Conservation (phyloP, 495 filamentous ascomycete species). For the Neurospora terricola region DNA sequence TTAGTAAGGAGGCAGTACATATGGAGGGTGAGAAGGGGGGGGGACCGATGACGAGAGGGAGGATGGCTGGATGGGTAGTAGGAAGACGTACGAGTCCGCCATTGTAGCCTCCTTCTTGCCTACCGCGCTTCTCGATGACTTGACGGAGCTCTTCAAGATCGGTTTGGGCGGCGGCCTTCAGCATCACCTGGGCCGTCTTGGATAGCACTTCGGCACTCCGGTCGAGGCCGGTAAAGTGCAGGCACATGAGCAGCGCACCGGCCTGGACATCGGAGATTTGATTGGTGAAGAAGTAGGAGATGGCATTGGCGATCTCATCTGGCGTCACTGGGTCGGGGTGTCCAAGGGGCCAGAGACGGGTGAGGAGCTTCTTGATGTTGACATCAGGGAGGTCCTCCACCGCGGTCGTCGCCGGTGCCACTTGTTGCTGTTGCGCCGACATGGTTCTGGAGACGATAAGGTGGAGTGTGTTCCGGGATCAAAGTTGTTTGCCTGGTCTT, state of each 20-base stretch:
- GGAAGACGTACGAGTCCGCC: conserved; percentile 51
- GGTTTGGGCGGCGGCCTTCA: conserved; percentile 46
- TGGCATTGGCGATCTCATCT: conserved; percentile 74
- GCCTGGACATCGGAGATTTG: conserved; percentile 73
- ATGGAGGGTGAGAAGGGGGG: neutral
- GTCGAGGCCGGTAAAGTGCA: conserved; percentile 81
- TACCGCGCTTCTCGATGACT: conserved; percentile 44
- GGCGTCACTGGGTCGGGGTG: conserved; percentile 50
- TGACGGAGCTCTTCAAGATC: conserved; percentile 22
- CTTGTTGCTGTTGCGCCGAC: neutral
- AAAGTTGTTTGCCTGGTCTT: neutral
- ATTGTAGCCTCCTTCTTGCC: conserved; percentile 57
- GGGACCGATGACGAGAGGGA: neutral
- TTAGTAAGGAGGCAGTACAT: neutral
- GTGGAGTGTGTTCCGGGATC: neutral
- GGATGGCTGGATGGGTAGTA: neutral
- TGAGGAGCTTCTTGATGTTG: conserved; percentile 74
- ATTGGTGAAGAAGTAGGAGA: conserved; percentile 83
- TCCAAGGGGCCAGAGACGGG: conserved; percentile 56
- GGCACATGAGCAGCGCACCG: conserved; percentile 70
- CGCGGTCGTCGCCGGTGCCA: neutral
- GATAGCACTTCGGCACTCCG: conserved; percentile 70
- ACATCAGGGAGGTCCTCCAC: conserved; percentile 23
- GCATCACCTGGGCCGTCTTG: conserved; percentile 55
- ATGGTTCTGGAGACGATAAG: neutral